These are phyloP conservation scores for Mycena rosella DNA, from an alignment of 768 basidiomycete genomes.

Conservation along the genomic window DNA sequence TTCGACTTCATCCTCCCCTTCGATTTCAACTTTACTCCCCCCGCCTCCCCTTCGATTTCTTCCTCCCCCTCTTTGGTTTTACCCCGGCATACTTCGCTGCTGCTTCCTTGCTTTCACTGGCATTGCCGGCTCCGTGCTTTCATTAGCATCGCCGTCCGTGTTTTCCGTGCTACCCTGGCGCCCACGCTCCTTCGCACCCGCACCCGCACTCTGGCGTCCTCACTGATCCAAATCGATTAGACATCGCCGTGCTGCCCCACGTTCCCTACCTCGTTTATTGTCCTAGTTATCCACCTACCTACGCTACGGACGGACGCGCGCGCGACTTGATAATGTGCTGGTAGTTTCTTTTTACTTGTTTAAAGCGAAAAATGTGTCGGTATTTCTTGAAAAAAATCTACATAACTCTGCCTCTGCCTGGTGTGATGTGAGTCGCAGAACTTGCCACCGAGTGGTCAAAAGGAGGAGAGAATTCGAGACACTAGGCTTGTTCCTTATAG, in stretches of 20 bases:
- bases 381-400: slow-evolving; percentile 17
- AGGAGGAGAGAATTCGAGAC: no score
- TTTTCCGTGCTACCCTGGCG: slow-evolving; percentile 13
- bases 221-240: no score
- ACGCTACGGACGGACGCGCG: slow-evolving; percentile 29
- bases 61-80: no score
- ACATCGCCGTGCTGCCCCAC: slow-evolving; percentile 11
- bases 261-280: slow-evolving; percentile 1
- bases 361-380: slow-evolving; percentile 15
- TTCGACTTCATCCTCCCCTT: not conserved
- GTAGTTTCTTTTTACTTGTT: no score
- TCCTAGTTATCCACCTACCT: slow-evolving; percentile 4
- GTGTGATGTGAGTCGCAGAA: no score
- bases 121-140: not conserved
- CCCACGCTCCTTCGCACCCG: not conserved
- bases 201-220: not conserved
- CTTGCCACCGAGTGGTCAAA: no score
- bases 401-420: no score
- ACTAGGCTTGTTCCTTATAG: not conserved
- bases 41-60: not conserved
- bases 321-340: slow-evolving; percentile 10
- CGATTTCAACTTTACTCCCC: no score
- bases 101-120: slow-evolving; percentile 15
- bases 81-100: no score
- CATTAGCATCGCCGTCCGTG: no score